Base-by-base conservation (phyloP, 192 early-diverging fungal species). In the Podila epicladia region DNA sequence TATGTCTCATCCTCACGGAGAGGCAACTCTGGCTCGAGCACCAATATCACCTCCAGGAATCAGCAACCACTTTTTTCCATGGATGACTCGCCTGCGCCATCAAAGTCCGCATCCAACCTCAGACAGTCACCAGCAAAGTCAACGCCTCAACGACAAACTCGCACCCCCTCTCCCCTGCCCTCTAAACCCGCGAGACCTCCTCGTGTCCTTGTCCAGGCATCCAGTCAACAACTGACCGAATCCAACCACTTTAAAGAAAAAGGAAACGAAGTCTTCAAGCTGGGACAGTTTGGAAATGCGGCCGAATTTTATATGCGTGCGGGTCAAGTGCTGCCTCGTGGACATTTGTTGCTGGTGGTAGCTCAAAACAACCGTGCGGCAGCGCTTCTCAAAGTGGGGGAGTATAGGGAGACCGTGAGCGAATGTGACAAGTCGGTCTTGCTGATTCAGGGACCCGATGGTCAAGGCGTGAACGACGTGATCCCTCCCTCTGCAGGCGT, bases 271-370 rank as follows among this genome's bases (percentile, higher is more conserved):
- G 70, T 83, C 13, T 99, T 96, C 83, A 97, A 96, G 76, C 85
- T 93, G 29, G 97, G 97, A 3, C 94, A 98, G 82, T 98, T 92
- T 85, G 92, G 86, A 57, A 92, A 93, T 12, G 95, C 97, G 0
- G 92, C 92, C 48, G 73, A 74, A 8, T 83, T 82, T 20, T 99
- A 99, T 82, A 87, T 88, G 5, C 64, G 67, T 7, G 75, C 75
- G 1, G 51, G 75, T 38, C 64, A 82, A 35, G 64, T 76, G 4
- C 84, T 98, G 3, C 91, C 95, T 0, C 32, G 67, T 15, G 62
- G 72, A 9, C 96, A 99, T 68, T 68, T 89, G 9, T 64, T 89
- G 8, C 74, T 91, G 26, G 85, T 94, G 13, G 60, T 93, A 11
- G 79, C 96, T 20, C 89, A 86, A 84, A 96, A 95, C 84, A 98